Percentiles rank a stretch among this genome's conserved stretches.
These are phyloP conservation scores for Amaranthus cruentus DNA, from an alignment of 148 eudicot species.

Conservation along the genomic window DNA sequence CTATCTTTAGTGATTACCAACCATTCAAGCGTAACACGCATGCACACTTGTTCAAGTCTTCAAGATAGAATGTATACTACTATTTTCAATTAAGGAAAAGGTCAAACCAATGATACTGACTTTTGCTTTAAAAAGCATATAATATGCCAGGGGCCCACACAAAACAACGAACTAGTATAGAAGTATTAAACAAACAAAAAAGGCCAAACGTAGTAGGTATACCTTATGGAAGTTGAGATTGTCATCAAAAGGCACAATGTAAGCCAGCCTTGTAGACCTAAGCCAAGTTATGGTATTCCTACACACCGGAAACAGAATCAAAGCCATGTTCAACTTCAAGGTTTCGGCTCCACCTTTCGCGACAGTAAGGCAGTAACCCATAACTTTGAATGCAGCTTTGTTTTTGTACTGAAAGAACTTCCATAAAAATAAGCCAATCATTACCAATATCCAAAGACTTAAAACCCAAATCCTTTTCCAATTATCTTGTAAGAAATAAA, in stretches of 20 bases:
- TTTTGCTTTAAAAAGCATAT: slow-evolving; percentile 18
- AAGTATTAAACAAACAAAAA: slow-evolving; percentile 13
- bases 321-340: slow-evolving; percentile 87
- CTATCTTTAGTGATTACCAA: background rate
- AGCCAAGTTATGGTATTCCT: slow-evolving; percentile 96
- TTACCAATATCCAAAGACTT: slow-evolving; percentile 62
- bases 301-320: slow-evolving; percentile 85
- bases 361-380: slow-evolving; percentile 91
- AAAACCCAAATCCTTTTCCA: slow-evolving; percentile 88
- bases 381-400: slow-evolving; percentile 63
- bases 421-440: slow-evolving; percentile 80
- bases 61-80: no score
- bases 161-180: background rate
- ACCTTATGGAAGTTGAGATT: slow-evolving; percentile 99
- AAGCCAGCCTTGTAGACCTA: slow-evolving; percentile 72
- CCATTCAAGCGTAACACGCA: background rate
- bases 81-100: background rate
- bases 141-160: slow-evolving; percentile 3
- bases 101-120: slow-evolving; percentile 10
- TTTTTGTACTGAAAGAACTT: slow-evolving; percentile 78
- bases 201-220: slow-evolving; percentile 16
- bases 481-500: slow-evolving; percentile 68
- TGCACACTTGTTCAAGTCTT: background rate
- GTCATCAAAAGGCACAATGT: slow-evolving; percentile 79
- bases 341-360: slow-evolving; percentile 99